Base-by-base conservation (phyloP, 108 stramenopile genomes). In the Epipyxis sp. region DNA sequence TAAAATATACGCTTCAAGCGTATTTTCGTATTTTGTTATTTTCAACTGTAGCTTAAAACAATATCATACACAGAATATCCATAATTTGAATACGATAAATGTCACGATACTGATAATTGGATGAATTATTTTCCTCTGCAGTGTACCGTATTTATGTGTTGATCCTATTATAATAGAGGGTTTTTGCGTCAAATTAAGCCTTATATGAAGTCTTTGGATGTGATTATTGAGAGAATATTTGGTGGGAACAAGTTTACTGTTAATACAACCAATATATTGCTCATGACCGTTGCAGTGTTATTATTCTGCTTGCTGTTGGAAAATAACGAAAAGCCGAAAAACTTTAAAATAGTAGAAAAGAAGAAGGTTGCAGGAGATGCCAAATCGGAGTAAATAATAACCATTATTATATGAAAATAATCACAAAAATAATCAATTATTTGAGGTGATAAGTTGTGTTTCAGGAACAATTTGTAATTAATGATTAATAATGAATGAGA, bases 181-280 rank as follows among this genome's bases (percentile, higher is more conserved):
- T 34, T 34, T 29, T 54, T 74, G 34, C 25, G 32, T 39, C 50
- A 74, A 29, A 57, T 74, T 34, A 74, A 74, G 50, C 71, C 71
- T 42, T 3, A 6, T 6, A 3, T 46, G 46, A 74, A 74, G 71
- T 3, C 13, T 6, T 13, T 37, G 3, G 71, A 46, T 74, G 50
- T 25, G 10, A 27, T 74, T 30, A 13, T 74, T 3, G 71, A 74
- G 6, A 37, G 71, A 10, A 74, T 74, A 16, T 57, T 74, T 6
- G 71, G 32, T 30, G 71, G 71, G 40, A 74, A 39, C 71, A 74
- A 74, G 50, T 54, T 74, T 54, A 35, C 71, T 46, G 34, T 74
- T 32, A 74, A 37, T 13, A 3, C 71, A 3, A 74, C 71, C 6
- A 74, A 74, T 32, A 57, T 74, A 6, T 39, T 74, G 13, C 35